phyloP scores from a whole-genome alignment of 2,329 filamentous ascomycete genomes.

The Didymella sp. region DNA sequence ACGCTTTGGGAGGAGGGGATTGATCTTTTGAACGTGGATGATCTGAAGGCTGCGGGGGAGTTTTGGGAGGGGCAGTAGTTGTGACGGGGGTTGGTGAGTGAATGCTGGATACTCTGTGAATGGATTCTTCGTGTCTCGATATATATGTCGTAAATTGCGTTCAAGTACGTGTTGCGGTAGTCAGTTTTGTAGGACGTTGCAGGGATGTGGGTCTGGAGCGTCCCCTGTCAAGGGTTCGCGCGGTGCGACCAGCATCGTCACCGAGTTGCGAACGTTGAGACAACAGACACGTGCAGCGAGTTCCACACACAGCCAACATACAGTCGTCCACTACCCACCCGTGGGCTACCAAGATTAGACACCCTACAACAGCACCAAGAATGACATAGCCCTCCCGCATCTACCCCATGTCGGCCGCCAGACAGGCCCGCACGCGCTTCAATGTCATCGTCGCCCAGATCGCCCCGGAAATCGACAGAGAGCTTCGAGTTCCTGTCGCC shows the following conservation, averaged over 20 bases:
- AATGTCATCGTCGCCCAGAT: conserved; percentile 50
- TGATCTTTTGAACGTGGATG: conserved; percentile 70
- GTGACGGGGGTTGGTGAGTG: background rate
- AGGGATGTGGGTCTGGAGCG: conserved; percentile 9
- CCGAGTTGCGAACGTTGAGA: conserved; percentile 8
- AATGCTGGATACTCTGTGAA: background rate
- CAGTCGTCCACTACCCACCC: background rate
- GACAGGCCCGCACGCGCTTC: conserved; percentile 39
- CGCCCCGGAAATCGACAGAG: conserved; percentile 57
- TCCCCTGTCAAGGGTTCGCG: conserved; percentile 17
- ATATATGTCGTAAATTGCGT: too few species aligned
- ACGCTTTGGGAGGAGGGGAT: conserved; percentile 64
- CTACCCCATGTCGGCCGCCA: conserved; percentile 45
- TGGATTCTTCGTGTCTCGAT: background rate
- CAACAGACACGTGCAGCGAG: conserved; percentile 5
- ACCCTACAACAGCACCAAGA: background rate
- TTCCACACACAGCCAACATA: background rate
- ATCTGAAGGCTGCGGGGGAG: conserved; percentile 59
- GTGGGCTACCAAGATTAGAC: background rate
- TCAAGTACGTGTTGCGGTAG: background rate
- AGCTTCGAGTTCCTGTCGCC: conserved; percentile 57
- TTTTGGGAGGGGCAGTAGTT: conserved; percentile 45
- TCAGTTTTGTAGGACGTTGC: too few species aligned
- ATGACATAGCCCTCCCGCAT: conserved; percentile 11
- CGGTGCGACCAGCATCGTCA: conserved; percentile 14